Evolutionary conservation across 495 filamentous ascomycete genomes (phyloP), one percentile per base, ranked within the genome.

Genomic region (Chaetomidium leptoderma): DNA sequence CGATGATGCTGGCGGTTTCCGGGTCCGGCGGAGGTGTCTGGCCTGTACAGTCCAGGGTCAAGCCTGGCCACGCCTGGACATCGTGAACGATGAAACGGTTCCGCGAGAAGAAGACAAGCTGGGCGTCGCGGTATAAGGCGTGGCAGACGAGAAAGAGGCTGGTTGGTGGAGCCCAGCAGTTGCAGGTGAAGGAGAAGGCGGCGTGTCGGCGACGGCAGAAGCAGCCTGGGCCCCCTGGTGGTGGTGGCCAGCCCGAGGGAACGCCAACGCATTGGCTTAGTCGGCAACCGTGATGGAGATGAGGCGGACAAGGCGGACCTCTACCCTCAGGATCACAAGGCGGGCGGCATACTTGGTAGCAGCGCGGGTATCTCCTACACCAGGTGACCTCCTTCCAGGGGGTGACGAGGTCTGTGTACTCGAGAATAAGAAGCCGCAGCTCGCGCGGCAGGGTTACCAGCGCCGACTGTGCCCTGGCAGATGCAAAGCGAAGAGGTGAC

Each of bases 81-180:
- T 55, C 52, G 39, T 44, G 37, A 21, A 55, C 39, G 27, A 55
- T 21, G 27, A 55, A 55, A 6, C 52, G 52, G 29, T 55, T 55
- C 16, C 17, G 9, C 14, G 52, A 55, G 21, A 44, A 55, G 53
- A 56, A 56, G 32, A 56, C 53, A 26, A 33, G n/a, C 40, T 56
- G 40, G 26, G 53, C 53, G n/a, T 56, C 53, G 21, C 35, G 32
- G 33, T 14, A 39, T 8, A 48, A 30, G 14, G 30, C 16, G 32
- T 30, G 40, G 21, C 53, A 56, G 40, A 47, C 16, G 35, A 56
- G 53, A 48, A 46, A 47, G 5, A 56, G 32, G 27, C 11, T 19
- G 35, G 54, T 29, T 2, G 52, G 52, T n/a, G 39, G 52, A 19
- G n/a, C 40, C 37, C 52, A 55, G 52, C 52, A 55, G 23, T 23